Conservation (phyloP, 352 stramenopile genomes). For the Aphanomyces stellatus region DNA sequence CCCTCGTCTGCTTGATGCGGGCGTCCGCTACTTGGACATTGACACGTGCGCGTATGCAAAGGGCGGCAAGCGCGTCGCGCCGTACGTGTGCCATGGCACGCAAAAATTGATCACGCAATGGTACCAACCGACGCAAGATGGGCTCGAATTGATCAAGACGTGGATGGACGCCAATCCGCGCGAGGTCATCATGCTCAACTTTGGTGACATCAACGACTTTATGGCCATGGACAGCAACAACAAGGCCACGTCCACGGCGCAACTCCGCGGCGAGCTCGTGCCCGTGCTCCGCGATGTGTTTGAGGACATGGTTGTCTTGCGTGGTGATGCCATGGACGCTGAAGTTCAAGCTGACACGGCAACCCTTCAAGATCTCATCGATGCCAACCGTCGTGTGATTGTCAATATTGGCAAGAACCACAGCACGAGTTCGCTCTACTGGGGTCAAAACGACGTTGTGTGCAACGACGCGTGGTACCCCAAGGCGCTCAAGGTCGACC, state of each 20-base stretch:
- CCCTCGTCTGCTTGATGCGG: background rate
- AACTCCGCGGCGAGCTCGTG: background rate
- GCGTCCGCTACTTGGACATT: background rate
- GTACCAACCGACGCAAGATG: background rate
- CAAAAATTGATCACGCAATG: background rate
- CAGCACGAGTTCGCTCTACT: background rate
- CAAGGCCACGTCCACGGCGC: background rate
- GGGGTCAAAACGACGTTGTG: background rate
- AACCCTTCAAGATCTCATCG: background rate
- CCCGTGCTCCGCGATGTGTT: background rate
- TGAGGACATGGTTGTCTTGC: background rate
- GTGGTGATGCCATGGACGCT: background rate
- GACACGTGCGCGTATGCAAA: background rate
- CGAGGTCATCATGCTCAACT: background rate
- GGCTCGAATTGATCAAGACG: background rate
- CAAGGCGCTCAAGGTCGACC: background rate
- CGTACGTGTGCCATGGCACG: background rate
- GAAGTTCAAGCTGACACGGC: background rate
- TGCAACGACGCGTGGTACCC: background rate
- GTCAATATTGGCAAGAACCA: background rate
- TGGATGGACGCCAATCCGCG: background rate
- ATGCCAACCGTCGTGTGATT: background rate
- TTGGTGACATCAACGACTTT: background rate
- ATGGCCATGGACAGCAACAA: background rate
- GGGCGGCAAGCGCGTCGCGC: background rate